Evolutionary conservation across 257 asterid genomes (phyloP), one percentile per base, ranked within the genome.

Genomic region (Salvia rosmarinus): DNA sequence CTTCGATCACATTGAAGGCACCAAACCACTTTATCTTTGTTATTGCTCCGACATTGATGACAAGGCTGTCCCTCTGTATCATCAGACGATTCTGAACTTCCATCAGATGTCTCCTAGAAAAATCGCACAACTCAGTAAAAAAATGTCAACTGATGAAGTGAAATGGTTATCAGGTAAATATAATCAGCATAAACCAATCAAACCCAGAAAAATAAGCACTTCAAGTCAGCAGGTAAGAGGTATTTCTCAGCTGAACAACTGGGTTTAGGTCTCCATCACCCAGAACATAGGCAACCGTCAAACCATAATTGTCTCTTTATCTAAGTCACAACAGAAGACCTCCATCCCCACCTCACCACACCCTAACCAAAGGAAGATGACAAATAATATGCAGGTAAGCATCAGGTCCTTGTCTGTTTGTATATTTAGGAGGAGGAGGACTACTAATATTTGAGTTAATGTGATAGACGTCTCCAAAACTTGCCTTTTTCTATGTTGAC

Each of bases 1-100:
- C 97, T 85, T 77, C 81, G 90, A 59, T 85, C 92, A 82, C 99
- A 95, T 79, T 81, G 91, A 77, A 83, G 96, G 82, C 99, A 95
- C 95, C 95, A 88, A 70, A 85, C 72, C 60, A 91, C 87, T 57
- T 82, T 79, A 61, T 83, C 88, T 71, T 83, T 81, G 58, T 67
- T 82, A 75, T 77, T 83, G 76, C 84, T 85, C 78, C 88, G 89
- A 82, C 98, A 95, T 11, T 91, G 98, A 83, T 95, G 99, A 82
- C 98, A 95, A 79, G 94, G 89, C 64, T 85, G 96, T n/a, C 88
- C 95, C 73, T 83, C 93, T 46, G 88, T 84, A 78, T 88, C 96
- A 82, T 85, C 96, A 61, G 91, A 89, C 72, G 99, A 86, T 73
- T 78, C 89, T 3, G 88, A 82, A 75, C 85, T 85, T 82, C 87